phyloP scores from a whole-genome alignment of 106 monocot species.

The Triglochin maritima region DNA sequence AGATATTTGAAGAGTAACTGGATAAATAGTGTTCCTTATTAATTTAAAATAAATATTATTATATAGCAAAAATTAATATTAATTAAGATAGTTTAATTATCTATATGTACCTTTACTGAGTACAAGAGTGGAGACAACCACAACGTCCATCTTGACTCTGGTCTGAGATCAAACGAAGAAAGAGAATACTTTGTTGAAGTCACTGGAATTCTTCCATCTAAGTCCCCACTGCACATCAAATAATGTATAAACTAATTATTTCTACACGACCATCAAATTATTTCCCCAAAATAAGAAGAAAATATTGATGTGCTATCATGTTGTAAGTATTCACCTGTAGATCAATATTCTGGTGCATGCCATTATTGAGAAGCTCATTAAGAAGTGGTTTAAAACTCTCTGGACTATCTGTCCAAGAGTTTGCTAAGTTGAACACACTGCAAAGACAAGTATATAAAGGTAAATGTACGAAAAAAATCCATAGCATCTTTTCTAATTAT shows the following conservation, averaged over 20 bases:
- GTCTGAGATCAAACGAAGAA: background rate
- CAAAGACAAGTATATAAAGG: background rate
- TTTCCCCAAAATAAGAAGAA: background rate
- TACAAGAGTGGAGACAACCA: too few species aligned
- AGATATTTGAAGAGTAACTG: too few species aligned
- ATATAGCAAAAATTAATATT: too few species aligned
- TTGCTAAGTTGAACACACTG: background rate
- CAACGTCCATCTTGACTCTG: background rate
- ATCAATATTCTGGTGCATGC: conserved; percentile 10
- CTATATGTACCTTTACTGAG: too few species aligned
- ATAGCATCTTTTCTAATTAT: background rate
- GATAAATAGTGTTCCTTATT: too few species aligned
- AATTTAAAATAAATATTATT: too few species aligned
- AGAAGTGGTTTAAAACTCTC: conserved; percentile 5
- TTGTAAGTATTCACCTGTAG: conserved; percentile 2
- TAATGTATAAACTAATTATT: background rate
- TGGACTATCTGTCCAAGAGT: conserved; percentile 7
- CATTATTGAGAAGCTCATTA: conserved; percentile 7
- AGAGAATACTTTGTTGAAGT: conserved; percentile 12
- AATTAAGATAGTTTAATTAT: too few species aligned
- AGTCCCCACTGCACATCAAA: conserved; percentile 17
- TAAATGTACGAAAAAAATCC: background rate
- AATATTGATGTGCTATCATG: background rate
- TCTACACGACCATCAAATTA: background rate
- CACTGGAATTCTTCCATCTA: conserved; percentile 29